Evolutionary conservation across 2,329 filamentous ascomycete genomes (phyloP), one percentile per base, ranked within the genome.

Genomic region (Daldinia sp.): DNA sequence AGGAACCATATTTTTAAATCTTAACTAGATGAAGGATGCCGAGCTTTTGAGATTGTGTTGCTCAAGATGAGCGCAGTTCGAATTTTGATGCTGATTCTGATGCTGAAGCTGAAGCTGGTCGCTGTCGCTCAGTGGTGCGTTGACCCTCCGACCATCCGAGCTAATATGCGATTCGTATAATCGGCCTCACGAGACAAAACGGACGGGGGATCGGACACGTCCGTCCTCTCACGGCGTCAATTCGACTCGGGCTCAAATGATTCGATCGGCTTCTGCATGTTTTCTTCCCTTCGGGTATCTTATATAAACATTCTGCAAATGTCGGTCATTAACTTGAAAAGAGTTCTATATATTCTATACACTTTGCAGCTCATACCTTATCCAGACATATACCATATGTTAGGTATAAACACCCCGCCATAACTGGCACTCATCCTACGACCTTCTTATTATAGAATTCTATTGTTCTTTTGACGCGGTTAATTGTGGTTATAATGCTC

Each of bases 111-210:
- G 39, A 41, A 41, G 6, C 39, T 18, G 39, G 39, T 41, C 15
- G 39, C 2, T 13, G 39, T 18, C 13, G 13, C n/a, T 3, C 39
- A 15, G 10, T 48, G 20, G 33, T 33, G 61, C 23, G 44, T 18
- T 60, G 58, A 63, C n/a, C 59, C 20, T 63, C 67, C 63, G 67
- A 69, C 37, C 67, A 12, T 66, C 67, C 67, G 67, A 37, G 18
- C 33, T 48, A 54, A 68, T 37, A 30, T 59, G 54, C 63, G 55
- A 51, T 15, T n/a, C 57, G 33, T 61, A 44, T 33, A 61, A 12
- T 44, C 44, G 44, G 30, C 26, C 37, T 42, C 20, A 33, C 53
- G 26, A 62, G 54, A 50, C 26, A 28, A 39, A 55, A 15, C 6
- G 12, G n/a, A 28, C 60, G 59, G 59, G 56, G n/a, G 26, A 26